These are phyloP conservation scores for Aspergillus ochraceoroseus DNA, from an alignment of 2,329 filamentous ascomycete genomes.

Conservation along the genomic window DNA sequence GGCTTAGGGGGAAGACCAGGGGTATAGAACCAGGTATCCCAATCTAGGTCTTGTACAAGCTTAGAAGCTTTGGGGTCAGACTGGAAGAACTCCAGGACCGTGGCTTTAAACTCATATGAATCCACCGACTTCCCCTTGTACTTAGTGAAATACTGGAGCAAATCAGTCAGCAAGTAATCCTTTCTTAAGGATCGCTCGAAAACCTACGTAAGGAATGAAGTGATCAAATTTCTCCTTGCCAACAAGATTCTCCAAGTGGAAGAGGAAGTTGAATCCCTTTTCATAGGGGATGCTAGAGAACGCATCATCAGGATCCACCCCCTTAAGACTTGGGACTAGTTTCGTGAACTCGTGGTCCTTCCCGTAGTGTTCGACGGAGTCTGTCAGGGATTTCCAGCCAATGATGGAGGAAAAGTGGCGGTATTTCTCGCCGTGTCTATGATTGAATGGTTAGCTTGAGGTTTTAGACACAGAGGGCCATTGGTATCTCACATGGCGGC, in stretches of 20 bases:
- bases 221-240: slow-evolving; percentile 84
- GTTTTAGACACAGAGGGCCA: background rate
- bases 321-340: slow-evolving; percentile 78
- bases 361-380: slow-evolving; percentile 73
- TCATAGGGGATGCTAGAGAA: slow-evolving; percentile 93
- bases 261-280: slow-evolving; percentile 93
- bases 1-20: slow-evolving; percentile 88
- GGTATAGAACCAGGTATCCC: slow-evolving; percentile 84
- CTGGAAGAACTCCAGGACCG: slow-evolving; percentile 78
- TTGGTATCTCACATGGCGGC: slow-evolving; percentile 35
- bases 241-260: slow-evolving; percentile 79
- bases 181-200: background rate
- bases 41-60: slow-evolving; percentile 69
- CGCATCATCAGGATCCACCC: slow-evolving; percentile 89
- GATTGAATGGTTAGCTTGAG: slow-evolving; percentile 4
- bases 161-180: slow-evolving; percentile 2
- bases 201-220: slow-evolving; percentile 73
- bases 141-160: slow-evolving; percentile 66
- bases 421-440: slow-evolving; percentile 72
- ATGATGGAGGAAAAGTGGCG: slow-evolving; percentile 95
- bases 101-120: slow-evolving; percentile 89
- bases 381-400: slow-evolving; percentile 84
- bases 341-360: slow-evolving; percentile 89
- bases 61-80: slow-evolving; percentile 57
- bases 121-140: slow-evolving; percentile 85